Evolutionary conservation across 768 basidiomycete genomes (phyloP).

Genomic region (Amanita thiersii): DNA sequence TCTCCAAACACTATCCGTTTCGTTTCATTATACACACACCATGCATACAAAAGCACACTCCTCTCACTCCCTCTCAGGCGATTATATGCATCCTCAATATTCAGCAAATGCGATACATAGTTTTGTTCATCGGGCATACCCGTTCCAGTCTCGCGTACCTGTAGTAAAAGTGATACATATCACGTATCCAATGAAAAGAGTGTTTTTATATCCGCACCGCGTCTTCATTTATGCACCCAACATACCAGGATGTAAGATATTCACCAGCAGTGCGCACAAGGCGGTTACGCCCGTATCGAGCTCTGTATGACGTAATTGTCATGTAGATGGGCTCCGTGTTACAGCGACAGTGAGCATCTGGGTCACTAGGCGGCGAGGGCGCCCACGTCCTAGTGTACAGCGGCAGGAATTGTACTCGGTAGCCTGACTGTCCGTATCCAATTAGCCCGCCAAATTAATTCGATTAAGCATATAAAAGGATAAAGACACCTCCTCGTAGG

Average conservation of each 20-base stretch:
- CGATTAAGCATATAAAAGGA: neutral
- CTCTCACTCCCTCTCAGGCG: conserved; percentile 13
- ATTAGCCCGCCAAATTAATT: neutral
- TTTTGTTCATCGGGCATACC: conserved; percentile 50
- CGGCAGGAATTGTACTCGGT: conserved; percentile 37
- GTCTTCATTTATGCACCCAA: conserved; percentile 42
- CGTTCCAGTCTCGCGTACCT: conserved; percentile 42
- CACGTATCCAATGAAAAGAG: neutral
- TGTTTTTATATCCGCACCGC: conserved; percentile 30
- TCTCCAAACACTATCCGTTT: too few relatives aligned
- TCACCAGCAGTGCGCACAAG: conserved; percentile 27
- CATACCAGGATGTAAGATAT: conserved; percentile 49
- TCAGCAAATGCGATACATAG: conserved; percentile 35
- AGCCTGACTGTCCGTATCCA: conserved; percentile 34
- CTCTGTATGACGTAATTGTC: conserved; percentile 21
- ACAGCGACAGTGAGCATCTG: conserved; percentile 5
- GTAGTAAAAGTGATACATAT: neutral
- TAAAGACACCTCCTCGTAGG: conserved; percentile 50
- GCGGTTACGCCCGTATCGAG: conserved; percentile 7
- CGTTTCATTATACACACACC: neutral
- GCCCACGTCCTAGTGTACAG: conserved; percentile 32
- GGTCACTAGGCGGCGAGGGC: conserved; percentile 26
- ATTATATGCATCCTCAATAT: conserved; percentile 33
- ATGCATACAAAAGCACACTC: neutral
- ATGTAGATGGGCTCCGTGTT: conserved; percentile 41